phyloP scores from a whole-genome alignment of 73 alveolate genomes.

The Paramecium caudatum region DNA sequence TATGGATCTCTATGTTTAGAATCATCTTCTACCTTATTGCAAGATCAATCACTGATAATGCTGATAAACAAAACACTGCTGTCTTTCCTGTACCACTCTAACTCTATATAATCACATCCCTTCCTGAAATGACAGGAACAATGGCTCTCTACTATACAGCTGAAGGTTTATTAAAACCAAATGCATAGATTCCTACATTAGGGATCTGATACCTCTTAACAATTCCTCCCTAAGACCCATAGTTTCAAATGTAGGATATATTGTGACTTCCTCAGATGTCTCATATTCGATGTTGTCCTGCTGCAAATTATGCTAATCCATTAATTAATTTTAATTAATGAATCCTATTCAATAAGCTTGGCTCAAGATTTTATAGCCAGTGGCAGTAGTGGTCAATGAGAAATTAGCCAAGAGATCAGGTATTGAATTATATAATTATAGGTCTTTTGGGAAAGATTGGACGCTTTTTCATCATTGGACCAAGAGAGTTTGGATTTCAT shows the following conservation, averaged over 20 bases:
- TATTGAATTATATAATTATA: too few relatives aligned
- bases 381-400: slow-evolving; percentile 68
- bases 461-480: slow-evolving; percentile 76
- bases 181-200: slow-evolving; percentile 89
- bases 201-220: slow-evolving; percentile 87
- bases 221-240: slow-evolving; percentile 94
- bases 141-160: slow-evolving; percentile 98
- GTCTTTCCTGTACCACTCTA: slow-evolving; percentile 99
- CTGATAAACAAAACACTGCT: slow-evolving; percentile 97
- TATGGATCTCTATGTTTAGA: slow-evolving; percentile 86
- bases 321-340: slow-evolving; percentile 58
- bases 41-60: slow-evolving; percentile 90
- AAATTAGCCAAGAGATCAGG: slow-evolving; percentile 76
- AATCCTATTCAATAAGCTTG: slow-evolving; percentile 78
- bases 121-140: slow-evolving; percentile 90
- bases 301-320: slow-evolving; percentile 26
- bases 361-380: slow-evolving; percentile 70
- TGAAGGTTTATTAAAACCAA: slow-evolving; percentile 99
- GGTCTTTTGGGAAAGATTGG: slow-evolving; percentile 74
- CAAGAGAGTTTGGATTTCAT: slow-evolving; percentile 78
- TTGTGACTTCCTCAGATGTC: slow-evolving; percentile 88
- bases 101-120: slow-evolving; percentile 92
- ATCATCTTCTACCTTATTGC: slow-evolving; percentile 37
- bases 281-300: slow-evolving; percentile 71
- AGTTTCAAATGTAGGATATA: slow-evolving; percentile 93